Evolutionary conservation across 2,329 filamentous ascomycete genomes (phyloP).

Genomic region (Arachnomyces sp.): DNA sequence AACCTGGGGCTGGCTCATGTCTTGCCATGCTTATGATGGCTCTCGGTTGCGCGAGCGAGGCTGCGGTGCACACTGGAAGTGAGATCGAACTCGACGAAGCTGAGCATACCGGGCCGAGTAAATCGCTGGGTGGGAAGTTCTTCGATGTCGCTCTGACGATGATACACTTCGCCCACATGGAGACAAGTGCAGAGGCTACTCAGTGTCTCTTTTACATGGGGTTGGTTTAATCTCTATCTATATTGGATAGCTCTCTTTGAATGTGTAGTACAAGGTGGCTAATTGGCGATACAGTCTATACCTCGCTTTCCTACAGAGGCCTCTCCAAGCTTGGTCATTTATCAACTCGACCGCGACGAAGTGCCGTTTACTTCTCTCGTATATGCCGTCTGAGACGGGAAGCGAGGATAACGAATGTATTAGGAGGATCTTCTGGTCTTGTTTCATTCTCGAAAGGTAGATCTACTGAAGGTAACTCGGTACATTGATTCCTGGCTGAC

Average conservation of each 20-base stretch:
- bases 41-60: slow-evolving; percentile 40
- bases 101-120: slow-evolving; percentile 24
- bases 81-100: slow-evolving; percentile 17
- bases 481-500: neutral
- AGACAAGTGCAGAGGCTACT: slow-evolving; percentile 39
- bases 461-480: neutral
- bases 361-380: slow-evolving; percentile 43
- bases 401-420: slow-evolving; percentile 41
- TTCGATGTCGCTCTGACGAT: slow-evolving; percentile 42
- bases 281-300: slow-evolving; percentile 30
- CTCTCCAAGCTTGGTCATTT: slow-evolving; percentile 47
- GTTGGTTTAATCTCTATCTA: slow-evolving; percentile 25
- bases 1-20: slow-evolving; percentile 34
- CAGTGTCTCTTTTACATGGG: slow-evolving; percentile 46
- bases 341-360: slow-evolving; percentile 43
- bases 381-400: slow-evolving; percentile 27
- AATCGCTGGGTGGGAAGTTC: slow-evolving; percentile 35
- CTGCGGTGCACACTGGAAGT: slow-evolving; percentile 22
- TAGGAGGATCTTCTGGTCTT: slow-evolving; percentile 47
- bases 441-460: slow-evolving; percentile 47
- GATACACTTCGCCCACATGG: slow-evolving; percentile 40
- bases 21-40: slow-evolving; percentile 42
- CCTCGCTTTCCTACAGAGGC: slow-evolving; percentile 43
- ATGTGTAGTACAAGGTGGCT: neutral
- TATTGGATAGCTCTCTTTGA: too few species aligned